Evolutionary conservation across 441 rosid species (phyloP).

Genomic region (Iberis amara): DNA sequence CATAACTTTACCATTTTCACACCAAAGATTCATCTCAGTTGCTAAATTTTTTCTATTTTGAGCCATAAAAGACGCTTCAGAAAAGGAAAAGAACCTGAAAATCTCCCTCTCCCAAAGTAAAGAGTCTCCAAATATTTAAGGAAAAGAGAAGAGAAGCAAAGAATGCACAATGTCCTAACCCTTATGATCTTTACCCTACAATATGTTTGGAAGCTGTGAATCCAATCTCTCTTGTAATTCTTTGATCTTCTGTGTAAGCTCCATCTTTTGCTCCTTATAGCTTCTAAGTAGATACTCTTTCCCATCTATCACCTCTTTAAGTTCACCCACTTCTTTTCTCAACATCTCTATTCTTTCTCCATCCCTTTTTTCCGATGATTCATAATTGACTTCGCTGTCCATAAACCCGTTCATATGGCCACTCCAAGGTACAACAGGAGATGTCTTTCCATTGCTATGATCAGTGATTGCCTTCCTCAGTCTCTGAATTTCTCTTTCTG

Average conservation of each 20-base stretch:
- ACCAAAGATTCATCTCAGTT: too few species aligned
- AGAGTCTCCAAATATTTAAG: not conserved
- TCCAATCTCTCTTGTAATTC: slow-evolving; percentile 89
- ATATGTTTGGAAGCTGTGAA: slow-evolving; percentile 80
- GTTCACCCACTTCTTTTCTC: slow-evolving; percentile 75
- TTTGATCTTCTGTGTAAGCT: slow-evolving; percentile 71
- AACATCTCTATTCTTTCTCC: slow-evolving; percentile 64
- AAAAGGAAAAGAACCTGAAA: not conserved
- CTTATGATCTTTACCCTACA: slow-evolving; percentile 42
- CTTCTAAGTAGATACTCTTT: slow-evolving; percentile 73
- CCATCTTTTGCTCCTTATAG: slow-evolving; percentile 85
- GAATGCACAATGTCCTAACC: slow-evolving; percentile 57
- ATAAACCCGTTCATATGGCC: slow-evolving; percentile 58
- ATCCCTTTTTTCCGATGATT: slow-evolving; percentile 40
- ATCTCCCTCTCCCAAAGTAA: too few species aligned
- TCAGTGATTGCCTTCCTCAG: slow-evolving; percentile 86
- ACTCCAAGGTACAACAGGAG: slow-evolving; percentile 43
- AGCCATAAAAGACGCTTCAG: too few species aligned
- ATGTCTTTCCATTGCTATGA: slow-evolving; percentile 48
- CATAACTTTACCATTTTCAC: too few species aligned
- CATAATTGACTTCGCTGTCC: slow-evolving; percentile 40
- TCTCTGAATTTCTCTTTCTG: slow-evolving; percentile 77
- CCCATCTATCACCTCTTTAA: slow-evolving; percentile 86
- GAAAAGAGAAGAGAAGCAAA: slow-evolving; percentile 16
- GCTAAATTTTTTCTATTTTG: too few species aligned